These are phyloP conservation scores for Aspergillus felis DNA, from an alignment of 2,329 filamentous ascomycete genomes.

Conservation along the genomic window DNA sequence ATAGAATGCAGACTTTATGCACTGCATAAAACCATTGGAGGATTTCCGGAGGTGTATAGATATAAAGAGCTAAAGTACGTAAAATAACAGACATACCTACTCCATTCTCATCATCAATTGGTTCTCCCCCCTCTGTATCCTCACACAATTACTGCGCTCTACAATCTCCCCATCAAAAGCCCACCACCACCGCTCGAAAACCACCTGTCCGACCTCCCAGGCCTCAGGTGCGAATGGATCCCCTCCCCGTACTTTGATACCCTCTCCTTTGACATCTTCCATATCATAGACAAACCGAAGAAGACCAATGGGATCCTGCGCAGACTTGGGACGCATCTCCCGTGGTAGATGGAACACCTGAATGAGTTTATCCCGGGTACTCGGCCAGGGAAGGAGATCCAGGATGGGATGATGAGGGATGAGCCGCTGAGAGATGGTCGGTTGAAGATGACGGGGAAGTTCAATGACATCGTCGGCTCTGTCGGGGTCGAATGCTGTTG, in stretches of 20 bases:
- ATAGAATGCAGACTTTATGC: too few relatives aligned
- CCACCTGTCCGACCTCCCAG: conserved; percentile 58
- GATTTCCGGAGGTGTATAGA: too few relatives aligned
- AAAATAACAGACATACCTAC: neutral
- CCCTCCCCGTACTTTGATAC: conserved; percentile 47
- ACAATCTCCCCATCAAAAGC: conserved; percentile 53
- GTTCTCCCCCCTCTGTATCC: conserved; percentile 44
- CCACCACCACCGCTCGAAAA: conserved; percentile 61
- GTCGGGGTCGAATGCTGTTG: conserved; percentile 20
- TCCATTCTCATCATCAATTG: conserved; percentile 6
- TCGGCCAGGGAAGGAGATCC: conserved; percentile 58
- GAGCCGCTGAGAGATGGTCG: conserved; percentile 47
- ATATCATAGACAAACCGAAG: conserved; percentile 55
- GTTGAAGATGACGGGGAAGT: conserved; percentile 48
- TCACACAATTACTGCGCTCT: conserved; percentile 52
- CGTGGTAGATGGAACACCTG: conserved; percentile 50
- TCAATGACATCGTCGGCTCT: conserved; percentile 18
- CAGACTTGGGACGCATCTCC: conserved; percentile 45
- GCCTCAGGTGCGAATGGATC: conserved; percentile 48
- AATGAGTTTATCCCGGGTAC: conserved; percentile 51
- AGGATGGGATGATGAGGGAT: conserved; percentile 56
- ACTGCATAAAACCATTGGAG: too few relatives aligned
- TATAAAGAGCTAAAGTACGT: neutral
- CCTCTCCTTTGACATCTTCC: conserved; percentile 52
- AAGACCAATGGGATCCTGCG: conserved; percentile 46